Evolutionary conservation across 2,329 filamentous ascomycete genomes (phyloP), one percentile per base, ranked within the genome.

Genomic region (Escovopsis sp.): DNA sequence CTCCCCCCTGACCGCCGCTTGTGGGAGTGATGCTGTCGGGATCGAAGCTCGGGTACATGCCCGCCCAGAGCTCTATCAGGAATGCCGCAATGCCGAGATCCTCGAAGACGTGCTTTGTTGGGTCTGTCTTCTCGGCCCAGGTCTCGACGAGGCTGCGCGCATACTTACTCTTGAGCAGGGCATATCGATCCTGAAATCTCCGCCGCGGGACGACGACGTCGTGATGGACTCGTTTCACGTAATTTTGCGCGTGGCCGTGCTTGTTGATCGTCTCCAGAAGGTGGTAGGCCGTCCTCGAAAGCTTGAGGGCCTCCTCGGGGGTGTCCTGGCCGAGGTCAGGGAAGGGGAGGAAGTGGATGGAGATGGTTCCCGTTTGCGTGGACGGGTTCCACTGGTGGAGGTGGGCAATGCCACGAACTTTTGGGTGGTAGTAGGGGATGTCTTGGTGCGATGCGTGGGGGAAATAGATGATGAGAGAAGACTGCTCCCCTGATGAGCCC

Each of bases 31-130:
- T 15, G 15, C 15, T 15, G 15, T 15, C 15, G 0, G 39, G 45
- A 36, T 12, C 12, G 7, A n/a, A 34, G 6, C 56, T 57, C 33
- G 52, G 55, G 57, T 96, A 96, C 79, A 94, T 89, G 45, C 82
- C 77, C 11, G 67, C 64, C 91, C 91, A 98, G 2, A 96, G 65
- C 64, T 95, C 88, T 26, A 96, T 85, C 41, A 96, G 66, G 53
- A 95, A 98, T 0, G 89, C 84, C 0, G 89, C 84, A 48, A 98
- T 95, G 4, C 78, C 75, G 18, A 98, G 65, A 56, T 96, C 89
- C 58, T 98, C 91, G 60, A 95, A 96, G 3, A 96, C 86, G 56
- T 96, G 88, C 59, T 96, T 98, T 12, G 69, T 68, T 0, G 88
- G 85, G 56, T 94, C 87, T 0, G 88, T 96, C 41, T 73, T 73